Base-by-base conservation (phyloP, 2,329 filamentous ascomycete genomes). In the Phyllosticta citrichinensis region DNA sequence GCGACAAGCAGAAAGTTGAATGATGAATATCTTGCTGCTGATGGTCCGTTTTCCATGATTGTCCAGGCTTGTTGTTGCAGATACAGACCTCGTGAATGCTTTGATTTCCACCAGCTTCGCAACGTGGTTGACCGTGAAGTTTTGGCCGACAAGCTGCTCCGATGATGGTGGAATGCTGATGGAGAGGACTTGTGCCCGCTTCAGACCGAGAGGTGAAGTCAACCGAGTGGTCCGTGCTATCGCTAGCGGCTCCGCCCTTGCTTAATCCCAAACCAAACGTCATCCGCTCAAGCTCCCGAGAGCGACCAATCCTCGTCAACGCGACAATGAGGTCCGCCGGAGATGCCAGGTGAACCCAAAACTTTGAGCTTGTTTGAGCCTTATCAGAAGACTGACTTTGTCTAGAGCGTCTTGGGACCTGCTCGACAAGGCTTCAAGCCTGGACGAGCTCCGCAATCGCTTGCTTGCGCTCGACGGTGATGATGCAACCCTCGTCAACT, bases 401-500 rank as follows among this genome's bases (percentile, higher is more conserved):
- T 22, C 25, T 53, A 62, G 61, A 60, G 52, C 40, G 4, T 61
- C 57, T 20, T 63, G 61, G 61, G 52, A 57, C 10, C 35, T 61
- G 30, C 58, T 63, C 9, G 57, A 63, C 20, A 54, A 61, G 33
- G 56, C 25, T 30, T 24, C 56, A 40, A 58, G 25, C 30, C 61
- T 63, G 30, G 52, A 53, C 54, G 55, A 58, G 24, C 61, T 63
- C 35, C 59, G 53, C 24, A 30, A 30, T 40, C 58, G 58, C 50
- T 47, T 47, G 40, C 52, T 63, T 11, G 56, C 54, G 47, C 50
- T 58, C n/a, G 53, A 54, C 24, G 52, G 40, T 22, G 58, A 53
- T 24, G 33, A 52, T 25, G 20, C 58, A 11, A 25, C 56, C n/a
- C 50, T 73, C 30, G 81, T 71, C 76, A 81, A 85, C 55, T 91